These are phyloP conservation scores for Didymella sp. DNA, from an alignment of 2,329 filamentous ascomycete genomes.

Conservation along the genomic window DNA sequence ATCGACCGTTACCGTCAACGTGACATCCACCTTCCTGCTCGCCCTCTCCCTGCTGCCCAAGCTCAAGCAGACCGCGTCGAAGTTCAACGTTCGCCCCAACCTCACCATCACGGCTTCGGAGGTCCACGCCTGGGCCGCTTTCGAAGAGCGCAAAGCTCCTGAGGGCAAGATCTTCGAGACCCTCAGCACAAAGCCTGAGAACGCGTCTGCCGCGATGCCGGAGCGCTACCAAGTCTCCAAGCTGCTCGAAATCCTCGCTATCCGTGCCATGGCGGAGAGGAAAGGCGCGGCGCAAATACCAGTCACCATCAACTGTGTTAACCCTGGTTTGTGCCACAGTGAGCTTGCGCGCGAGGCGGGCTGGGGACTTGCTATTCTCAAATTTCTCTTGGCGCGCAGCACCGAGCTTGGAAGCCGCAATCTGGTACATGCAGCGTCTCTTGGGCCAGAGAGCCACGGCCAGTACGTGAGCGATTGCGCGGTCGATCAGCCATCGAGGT, in stretches of 20 bases:
- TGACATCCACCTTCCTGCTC: conserved; percentile 58
- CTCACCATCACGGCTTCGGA: conserved; percentile 26
- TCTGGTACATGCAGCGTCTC: conserved; percentile 47
- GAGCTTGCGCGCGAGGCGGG: conserved; percentile 43
- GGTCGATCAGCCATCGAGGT: conserved; percentile 36
- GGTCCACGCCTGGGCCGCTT: conserved; percentile 20
- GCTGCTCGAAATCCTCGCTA: conserved; percentile 32
- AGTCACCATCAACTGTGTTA: conserved; percentile 38
- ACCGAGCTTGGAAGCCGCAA: conserved; percentile 49
- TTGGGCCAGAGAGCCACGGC: conserved; percentile 50
- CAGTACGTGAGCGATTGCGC: conserved; percentile 50
- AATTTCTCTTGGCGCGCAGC: conserved; percentile 30
- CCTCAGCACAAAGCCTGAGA: conserved; percentile 15
- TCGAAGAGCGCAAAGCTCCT: conserved; percentile 25
- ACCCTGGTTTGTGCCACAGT: conserved; percentile 12
- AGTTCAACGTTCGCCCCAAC: conserved; percentile 21
- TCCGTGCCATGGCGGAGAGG: conserved; percentile 27
- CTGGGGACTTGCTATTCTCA: conserved; percentile 23
- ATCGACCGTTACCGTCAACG: conserved; percentile 61
- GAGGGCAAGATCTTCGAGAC: conserved; percentile 29
- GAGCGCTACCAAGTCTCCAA: conserved; percentile 29
- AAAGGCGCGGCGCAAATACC: conserved; percentile 19
- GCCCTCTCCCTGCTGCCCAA: conserved; percentile 55
- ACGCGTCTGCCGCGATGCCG: not conserved
- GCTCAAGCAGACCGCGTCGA: conserved; percentile 28